Evolutionary conservation across 345 rosid genomes (phyloP).

Genomic region (Aquilaria malaccensis): DNA sequence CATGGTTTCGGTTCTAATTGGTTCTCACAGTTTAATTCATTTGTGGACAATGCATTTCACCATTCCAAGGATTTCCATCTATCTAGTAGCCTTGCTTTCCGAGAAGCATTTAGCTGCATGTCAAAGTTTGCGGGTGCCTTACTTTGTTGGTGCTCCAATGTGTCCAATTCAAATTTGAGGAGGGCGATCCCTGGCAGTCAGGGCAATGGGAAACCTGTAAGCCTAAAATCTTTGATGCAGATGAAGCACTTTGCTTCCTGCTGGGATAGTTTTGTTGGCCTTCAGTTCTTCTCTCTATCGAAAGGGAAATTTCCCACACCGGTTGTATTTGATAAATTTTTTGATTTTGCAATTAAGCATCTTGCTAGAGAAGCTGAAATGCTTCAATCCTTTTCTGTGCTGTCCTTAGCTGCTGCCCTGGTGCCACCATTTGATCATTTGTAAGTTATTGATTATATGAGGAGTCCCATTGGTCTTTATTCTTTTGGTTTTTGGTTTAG

Average conservation of each 20-base stretch:
- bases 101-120: constrained; percentile 52
- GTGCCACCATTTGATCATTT: constrained; percentile 50
- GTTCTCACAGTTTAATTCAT: constrained; percentile 24
- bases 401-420: constrained; percentile 61
- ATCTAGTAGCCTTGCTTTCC: constrained; percentile 41
- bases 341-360: constrained; percentile 37
- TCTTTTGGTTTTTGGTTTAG: not conserved
- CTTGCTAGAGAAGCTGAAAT: constrained; percentile 53
- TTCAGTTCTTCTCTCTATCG: constrained; percentile 22
- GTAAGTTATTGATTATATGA: constrained; percentile 37
- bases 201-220: constrained; percentile 22
- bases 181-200: constrained; percentile 31
- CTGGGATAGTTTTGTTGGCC: constrained; percentile 23
- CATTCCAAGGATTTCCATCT: constrained; percentile 27
- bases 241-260: constrained; percentile 28
- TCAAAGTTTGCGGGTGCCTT: constrained; percentile 57
- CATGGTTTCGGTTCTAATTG: constrained; percentile 34
- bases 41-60: constrained; percentile 11
- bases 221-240: constrained; percentile 23
- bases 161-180: constrained; percentile 37
- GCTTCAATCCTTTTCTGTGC: constrained; percentile 43
- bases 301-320: constrained; percentile 24
- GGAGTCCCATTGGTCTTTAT: not conserved
- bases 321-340: constrained; percentile 30
- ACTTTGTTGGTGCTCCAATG: constrained; percentile 43